A percentile compares a stretch with the other conserved stretches of the same genome.
phyloP scores from a whole-genome alignment of 2,329 filamentous ascomycete genomes.

The Septoria linicola region DNA sequence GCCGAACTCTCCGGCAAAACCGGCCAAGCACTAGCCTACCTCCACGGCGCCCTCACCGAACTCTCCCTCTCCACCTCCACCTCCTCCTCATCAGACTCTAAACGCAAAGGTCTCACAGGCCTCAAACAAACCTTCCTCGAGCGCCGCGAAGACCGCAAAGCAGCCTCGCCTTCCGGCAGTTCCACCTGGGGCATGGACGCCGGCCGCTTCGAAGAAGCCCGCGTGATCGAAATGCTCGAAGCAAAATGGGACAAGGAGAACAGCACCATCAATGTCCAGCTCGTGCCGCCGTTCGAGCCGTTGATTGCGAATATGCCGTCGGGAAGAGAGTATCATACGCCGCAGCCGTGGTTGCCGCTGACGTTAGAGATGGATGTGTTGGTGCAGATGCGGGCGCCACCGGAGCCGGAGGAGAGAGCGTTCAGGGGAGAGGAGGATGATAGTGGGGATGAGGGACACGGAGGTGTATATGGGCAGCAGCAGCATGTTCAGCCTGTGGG shows the following conservation, averaged over 20 bases:
- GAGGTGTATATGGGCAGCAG: slow-evolving; percentile 36
- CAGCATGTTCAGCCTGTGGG: slow-evolving; percentile 43
- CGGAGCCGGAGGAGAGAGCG: slow-evolving; percentile 48
- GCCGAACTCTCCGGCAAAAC: slow-evolving; percentile 79
- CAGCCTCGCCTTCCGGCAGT: slow-evolving; percentile 62
- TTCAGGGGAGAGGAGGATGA: slow-evolving; percentile 49
- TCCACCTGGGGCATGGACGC: slow-evolving; percentile 76
- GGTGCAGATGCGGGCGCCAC: slow-evolving; percentile 56
- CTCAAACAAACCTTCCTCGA: slow-evolving; percentile 74
- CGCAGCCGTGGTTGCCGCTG: slow-evolving; percentile 67
- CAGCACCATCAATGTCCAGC: slow-evolving; percentile 84
- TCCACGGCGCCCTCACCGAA: slow-evolving; percentile 72
- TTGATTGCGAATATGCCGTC: slow-evolving; percentile 79
- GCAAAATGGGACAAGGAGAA: slow-evolving; percentile 91
- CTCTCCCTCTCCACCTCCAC: slow-evolving; percentile 60
- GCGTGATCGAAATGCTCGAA: slow-evolving; percentile 83
- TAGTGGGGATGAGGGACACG: slow-evolving; percentile 47
- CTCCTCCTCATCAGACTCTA: too few relatives aligned
- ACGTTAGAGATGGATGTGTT: slow-evolving; percentile 64
- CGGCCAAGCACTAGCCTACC: slow-evolving; percentile 83
- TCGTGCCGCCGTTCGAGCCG: slow-evolving; percentile 68
- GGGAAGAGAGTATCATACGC: slow-evolving; percentile 77
- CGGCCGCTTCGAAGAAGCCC: slow-evolving; percentile 77
- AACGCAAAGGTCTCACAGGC: slow-evolving; percentile 59
- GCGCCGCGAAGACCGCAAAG: slow-evolving; percentile 72